Evolutionary conservation across 202 grass and related monocot genomes (phyloP).

Genomic region (Zoysia matrella): DNA sequence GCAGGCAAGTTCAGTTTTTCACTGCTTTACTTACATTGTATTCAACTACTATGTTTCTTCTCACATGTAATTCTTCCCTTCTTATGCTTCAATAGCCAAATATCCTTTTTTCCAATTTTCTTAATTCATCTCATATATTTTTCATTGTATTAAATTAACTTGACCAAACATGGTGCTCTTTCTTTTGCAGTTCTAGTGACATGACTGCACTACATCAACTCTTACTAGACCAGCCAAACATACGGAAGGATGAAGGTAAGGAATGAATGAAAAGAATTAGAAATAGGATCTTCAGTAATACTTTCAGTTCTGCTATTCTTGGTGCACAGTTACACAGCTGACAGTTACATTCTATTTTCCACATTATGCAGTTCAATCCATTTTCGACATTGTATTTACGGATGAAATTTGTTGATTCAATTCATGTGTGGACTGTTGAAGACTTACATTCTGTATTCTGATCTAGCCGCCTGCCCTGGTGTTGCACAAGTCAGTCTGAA

Average conservation of each 20-base stretch:
- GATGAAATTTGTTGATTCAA: slow-evolving; percentile 72
- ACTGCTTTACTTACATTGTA: neutral
- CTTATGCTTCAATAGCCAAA: neutral
- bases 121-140: neutral
- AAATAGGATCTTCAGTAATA: slow-evolving; percentile 8
- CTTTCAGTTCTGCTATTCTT: slow-evolving; percentile 15
- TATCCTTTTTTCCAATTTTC: neutral
- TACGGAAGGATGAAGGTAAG: slow-evolving; percentile 82
- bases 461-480: slow-evolving; percentile 3
- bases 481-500: neutral
- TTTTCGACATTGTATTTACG: slow-evolving; percentile 77
- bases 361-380: slow-evolving; percentile 71
- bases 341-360: slow-evolving; percentile 17
- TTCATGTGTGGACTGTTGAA: neutral
- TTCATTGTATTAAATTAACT: slow-evolving; percentile 3
- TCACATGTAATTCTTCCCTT: slow-evolving; percentile 6
- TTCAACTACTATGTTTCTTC: slow-evolving; percentile 5
- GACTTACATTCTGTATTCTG: neutral
- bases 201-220: slow-evolving; percentile 65
- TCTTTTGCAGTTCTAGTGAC: slow-evolving; percentile 66
- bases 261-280: neutral
- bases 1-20: slow-evolving; percentile 46
- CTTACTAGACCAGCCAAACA: slow-evolving; percentile 84
- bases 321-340: neutral
- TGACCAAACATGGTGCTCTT: slow-evolving; percentile 14